Evolutionary conservation across 768 basidiomycete genomes (phyloP).

Genomic region (Tulasnella sp.): DNA sequence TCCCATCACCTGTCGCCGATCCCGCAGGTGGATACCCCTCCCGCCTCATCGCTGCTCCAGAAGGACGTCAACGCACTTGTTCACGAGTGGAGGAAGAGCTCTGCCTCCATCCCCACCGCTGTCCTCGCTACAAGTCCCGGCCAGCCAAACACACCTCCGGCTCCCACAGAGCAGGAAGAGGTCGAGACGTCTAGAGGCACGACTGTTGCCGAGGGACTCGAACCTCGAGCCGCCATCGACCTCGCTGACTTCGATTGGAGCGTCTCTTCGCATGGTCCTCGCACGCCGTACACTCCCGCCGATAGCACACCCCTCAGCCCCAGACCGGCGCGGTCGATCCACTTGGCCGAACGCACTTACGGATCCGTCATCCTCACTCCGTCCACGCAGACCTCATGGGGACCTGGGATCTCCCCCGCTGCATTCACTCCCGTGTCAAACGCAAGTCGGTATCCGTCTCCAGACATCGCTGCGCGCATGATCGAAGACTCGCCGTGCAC

Average conservation of each 20-base stretch:
- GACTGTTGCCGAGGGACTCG: not conserved
- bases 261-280: conserved; percentile 55
- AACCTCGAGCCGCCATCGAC: conserved; percentile 32
- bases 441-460: conserved; percentile 34
- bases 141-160: conserved; percentile 6
- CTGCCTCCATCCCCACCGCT: conserved; percentile 33
- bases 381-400: conserved; percentile 16
- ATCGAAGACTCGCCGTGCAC: conserved; percentile 43
- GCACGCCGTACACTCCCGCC: conserved; percentile 16
- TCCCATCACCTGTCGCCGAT: conserved; percentile 44
- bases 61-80: conserved; percentile 44
- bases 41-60: conserved; percentile 30
- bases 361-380: conserved; percentile 27
- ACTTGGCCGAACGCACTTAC: conserved; percentile 40
- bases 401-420: conserved; percentile 14
- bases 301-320: conserved; percentile 27
- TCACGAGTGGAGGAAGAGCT: conserved; percentile 53
- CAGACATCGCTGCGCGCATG: conserved; percentile 47
- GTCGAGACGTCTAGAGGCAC: not conserved
- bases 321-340: conserved; percentile 39
- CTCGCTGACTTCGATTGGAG: conserved; percentile 62
- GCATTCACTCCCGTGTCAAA: conserved; percentile 13
- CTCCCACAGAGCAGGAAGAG: not conserved
- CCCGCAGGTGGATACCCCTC: conserved; percentile 44
- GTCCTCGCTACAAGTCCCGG: conserved; percentile 31